Conservation (phyloP, 2,329 filamentous ascomycete species). For the Dothiorella sarmentorum region DNA sequence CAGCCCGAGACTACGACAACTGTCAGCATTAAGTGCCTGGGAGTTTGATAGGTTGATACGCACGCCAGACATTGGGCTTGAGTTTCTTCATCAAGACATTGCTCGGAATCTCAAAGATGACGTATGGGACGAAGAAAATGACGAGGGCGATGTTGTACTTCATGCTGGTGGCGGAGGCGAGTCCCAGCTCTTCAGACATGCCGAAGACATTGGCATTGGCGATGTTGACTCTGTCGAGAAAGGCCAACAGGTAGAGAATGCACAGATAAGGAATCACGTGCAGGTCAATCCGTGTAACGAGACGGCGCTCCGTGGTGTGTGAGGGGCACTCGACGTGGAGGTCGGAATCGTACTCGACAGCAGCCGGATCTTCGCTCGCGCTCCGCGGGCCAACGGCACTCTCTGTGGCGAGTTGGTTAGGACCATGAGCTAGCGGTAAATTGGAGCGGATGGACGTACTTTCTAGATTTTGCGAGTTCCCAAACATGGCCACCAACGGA, state of each 20-base stretch:
- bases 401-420: neutral
- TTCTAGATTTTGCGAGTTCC: neutral
- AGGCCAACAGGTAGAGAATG: slow-evolving; percentile 50
- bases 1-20: slow-evolving; percentile 59
- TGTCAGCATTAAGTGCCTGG: neutral
- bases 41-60: neutral
- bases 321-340: slow-evolving; percentile 43
- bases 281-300: slow-evolving; percentile 46
- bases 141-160: slow-evolving; percentile 51
- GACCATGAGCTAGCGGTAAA: neutral
- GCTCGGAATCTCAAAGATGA: slow-evolving; percentile 53
- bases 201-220: slow-evolving; percentile 53
- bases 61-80: slow-evolving; percentile 50
- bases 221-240: slow-evolving; percentile 53
- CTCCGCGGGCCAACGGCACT: slow-evolving; percentile 1
- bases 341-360: slow-evolving; percentile 36
- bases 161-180: slow-evolving; percentile 35
- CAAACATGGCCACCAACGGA: neutral
- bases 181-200: slow-evolving; percentile 44
- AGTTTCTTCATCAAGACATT: slow-evolving; percentile 53
- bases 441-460: neutral
- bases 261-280: slow-evolving; percentile 50
- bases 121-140: slow-evolving; percentile 54
- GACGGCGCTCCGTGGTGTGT: slow-evolving; percentile 48
- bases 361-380: slow-evolving; percentile 18